Evolutionary conservation across 345 rosid genomes (phyloP).

Genomic region (Arabidopsis thaliana): DNA sequence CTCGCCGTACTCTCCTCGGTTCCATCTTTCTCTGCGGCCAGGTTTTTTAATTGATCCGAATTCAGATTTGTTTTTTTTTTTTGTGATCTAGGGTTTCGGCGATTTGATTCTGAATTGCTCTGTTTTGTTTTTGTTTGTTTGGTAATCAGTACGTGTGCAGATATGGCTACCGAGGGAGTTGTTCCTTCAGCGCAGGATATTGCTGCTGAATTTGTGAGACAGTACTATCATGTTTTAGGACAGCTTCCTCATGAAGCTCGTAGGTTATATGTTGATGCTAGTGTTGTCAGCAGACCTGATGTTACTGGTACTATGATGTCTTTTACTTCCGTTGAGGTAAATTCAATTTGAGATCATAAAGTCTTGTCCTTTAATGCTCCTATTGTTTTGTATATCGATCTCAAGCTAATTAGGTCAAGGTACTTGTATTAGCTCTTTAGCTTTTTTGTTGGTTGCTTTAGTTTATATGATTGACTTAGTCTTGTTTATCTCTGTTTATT

Average conservation of each 20-base stretch:
- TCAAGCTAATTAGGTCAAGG: neutral
- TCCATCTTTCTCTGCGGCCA: slow-evolving; percentile 38
- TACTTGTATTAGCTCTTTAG: neutral
- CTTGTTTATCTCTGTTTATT: neutral
- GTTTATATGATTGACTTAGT: neutral
- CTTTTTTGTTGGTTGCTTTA: neutral
- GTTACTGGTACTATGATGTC: slow-evolving; percentile 45
- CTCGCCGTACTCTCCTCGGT: slow-evolving; percentile 34
- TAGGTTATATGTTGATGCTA: slow-evolving; percentile 28
- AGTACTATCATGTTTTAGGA: slow-evolving; percentile 22
- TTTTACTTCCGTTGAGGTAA: slow-evolving; percentile 42
- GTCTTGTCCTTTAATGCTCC: neutral
- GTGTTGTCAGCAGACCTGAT: slow-evolving; percentile 38
- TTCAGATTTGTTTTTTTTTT: slow-evolving; percentile 13
- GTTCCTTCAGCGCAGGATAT: slow-evolving; percentile 14
- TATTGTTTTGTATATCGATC: neutral
- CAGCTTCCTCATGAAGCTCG: neutral
- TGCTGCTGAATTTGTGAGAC: slow-evolving; percentile 34
- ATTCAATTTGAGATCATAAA: neutral
- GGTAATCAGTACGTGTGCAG: slow-evolving; percentile 19
- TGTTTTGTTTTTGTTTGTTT: neutral
- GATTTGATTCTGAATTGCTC: slow-evolving; percentile 21
- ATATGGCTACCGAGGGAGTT: slow-evolving; percentile 48
- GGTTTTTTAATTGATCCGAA: slow-evolving; percentile 9
- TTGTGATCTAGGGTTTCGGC: slow-evolving; percentile 25